Evolutionary conservation across 331 rosid species (phyloP).

Genomic region (Erythrophleum ivorense): DNA sequence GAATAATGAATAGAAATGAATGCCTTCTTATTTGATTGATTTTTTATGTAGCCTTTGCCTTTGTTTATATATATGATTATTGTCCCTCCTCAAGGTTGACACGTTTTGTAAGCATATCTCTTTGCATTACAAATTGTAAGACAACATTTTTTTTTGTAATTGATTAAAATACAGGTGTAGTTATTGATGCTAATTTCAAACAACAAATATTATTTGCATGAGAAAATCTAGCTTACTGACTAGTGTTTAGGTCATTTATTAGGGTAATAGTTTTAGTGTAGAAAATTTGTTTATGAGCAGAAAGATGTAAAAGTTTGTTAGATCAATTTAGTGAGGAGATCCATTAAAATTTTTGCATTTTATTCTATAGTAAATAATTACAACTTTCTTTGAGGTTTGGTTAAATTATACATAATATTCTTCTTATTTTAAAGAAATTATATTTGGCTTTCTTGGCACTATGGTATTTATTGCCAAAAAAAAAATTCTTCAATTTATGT

Average conservation of each 20-base stretch:
- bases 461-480: too few species aligned
- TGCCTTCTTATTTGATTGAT: too few species aligned
- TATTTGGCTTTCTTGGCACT: too few species aligned
- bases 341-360: background rate
- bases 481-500: too few species aligned
- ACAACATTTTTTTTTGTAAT: conserved; percentile 26
- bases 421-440: too few species aligned
- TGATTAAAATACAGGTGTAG: conserved; percentile 30
- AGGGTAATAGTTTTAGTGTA: background rate
- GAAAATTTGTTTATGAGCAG: background rate
- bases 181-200: conserved; percentile 34
- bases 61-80: too few species aligned
- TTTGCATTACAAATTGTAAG: conserved; percentile 10
- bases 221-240: too few species aligned
- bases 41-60: too few species aligned
- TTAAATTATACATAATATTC: too few species aligned
- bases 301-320: background rate
- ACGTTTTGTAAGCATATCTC: conserved; percentile 22
- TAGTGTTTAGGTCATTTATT: background rate
- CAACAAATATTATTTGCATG: background rate
- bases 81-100: conserved; percentile 31
- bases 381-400: background rate
- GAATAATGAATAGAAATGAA: too few species aligned
- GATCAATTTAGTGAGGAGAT: background rate
- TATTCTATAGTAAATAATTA: background rate